phyloP scores from a whole-genome alignment of 768 basidiomycete genomes.

The Termitomyces sp. region DNA sequence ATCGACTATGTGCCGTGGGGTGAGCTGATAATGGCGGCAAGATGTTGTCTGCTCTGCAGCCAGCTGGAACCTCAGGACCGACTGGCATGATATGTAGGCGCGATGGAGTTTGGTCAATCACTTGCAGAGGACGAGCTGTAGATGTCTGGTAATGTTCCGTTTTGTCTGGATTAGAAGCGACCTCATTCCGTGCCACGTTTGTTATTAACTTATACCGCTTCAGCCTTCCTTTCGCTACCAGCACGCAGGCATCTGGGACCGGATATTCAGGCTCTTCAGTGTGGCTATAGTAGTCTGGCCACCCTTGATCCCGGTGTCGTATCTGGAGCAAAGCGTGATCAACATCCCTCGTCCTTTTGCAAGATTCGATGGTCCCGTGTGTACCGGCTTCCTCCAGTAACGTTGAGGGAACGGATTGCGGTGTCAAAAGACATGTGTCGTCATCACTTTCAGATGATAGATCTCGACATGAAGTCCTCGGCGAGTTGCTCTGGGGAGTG shows the following conservation, averaged over 20 bases:
- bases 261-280: no score
- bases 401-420: background rate
- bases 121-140: background rate
- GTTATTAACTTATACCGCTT: background rate
- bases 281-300: background rate
- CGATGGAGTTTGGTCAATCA: background rate
- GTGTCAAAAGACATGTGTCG: background rate
- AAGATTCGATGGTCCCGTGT: background rate
- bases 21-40: background rate
- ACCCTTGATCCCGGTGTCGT: background rate
- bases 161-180: background rate
- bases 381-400: background rate
- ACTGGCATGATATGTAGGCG: background rate
- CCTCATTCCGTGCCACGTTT: background rate
- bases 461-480: background rate
- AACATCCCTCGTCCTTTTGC: background rate
- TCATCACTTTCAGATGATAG: background rate
- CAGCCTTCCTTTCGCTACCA: background rate
- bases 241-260: background rate
- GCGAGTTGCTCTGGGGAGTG: background rate
- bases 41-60: background rate
- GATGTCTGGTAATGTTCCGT: background rate
- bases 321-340: background rate
- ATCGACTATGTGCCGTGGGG: background rate
- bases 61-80: background rate